Evolutionary conservation across 148 eudicot species (phyloP).

Genomic region (Rhododendron ovatum): DNA sequence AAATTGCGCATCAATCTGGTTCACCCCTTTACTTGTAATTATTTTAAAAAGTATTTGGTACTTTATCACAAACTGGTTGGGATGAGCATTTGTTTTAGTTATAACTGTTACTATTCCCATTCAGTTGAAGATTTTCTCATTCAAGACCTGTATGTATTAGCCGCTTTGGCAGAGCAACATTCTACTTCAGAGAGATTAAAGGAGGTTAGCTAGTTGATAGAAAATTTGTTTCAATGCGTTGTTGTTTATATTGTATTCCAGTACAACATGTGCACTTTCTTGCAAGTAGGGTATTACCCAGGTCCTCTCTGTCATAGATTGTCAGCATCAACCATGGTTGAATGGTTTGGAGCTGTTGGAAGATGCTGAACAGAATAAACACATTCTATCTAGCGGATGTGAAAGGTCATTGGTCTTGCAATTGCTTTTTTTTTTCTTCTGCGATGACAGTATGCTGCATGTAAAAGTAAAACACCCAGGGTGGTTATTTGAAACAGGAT

Average conservation of each 20-base stretch:
- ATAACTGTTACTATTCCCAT: slow-evolving; percentile 7
- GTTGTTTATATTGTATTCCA: neutral
- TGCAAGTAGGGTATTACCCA: slow-evolving; percentile 59
- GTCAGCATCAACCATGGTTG: slow-evolving; percentile 59
- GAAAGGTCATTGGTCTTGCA: slow-evolving; percentile 34
- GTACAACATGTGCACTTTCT: slow-evolving; percentile 10
- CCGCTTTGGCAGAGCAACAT: slow-evolving; percentile 42
- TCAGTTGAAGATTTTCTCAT: slow-evolving; percentile 86
- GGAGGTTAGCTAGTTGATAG: slow-evolving; percentile 36
- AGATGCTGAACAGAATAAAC: slow-evolving; percentile 51
- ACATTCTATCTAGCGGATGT: slow-evolving; percentile 35
- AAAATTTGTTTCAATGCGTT: neutral
- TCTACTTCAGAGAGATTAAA: slow-evolving; percentile 43
- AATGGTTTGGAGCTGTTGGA: slow-evolving; percentile 70
- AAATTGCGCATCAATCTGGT: neutral
- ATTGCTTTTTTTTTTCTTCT: neutral
- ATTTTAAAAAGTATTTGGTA: neutral
- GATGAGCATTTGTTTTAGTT: neutral
- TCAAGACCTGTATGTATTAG: slow-evolving; percentile 52
- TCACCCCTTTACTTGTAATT: neutral
- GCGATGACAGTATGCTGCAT: neutral
- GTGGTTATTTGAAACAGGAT: slow-evolving; percentile 36
- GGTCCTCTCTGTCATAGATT: slow-evolving; percentile 47
- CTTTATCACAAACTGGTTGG: neutral
- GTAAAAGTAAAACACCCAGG: neutral